These are phyloP conservation scores for Obba rivulosa DNA, from an alignment of 768 basidiomycete species.

Conservation along the genomic window DNA sequence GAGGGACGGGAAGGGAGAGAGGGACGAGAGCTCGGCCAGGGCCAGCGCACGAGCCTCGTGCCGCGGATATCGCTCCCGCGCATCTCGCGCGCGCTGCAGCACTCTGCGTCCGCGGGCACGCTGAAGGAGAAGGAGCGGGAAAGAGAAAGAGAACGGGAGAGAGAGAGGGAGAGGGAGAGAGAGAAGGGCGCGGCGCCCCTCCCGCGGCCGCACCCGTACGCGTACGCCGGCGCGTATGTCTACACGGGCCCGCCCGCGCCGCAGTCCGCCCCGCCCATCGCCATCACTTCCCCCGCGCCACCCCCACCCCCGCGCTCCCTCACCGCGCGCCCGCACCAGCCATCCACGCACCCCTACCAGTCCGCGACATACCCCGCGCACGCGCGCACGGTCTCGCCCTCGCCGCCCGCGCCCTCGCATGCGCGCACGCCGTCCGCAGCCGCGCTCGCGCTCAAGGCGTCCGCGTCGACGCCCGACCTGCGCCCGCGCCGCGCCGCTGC, in stretches of 20 bases:
- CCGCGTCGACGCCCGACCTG: conserved; percentile 65
- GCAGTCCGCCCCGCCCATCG: conserved; percentile 3
- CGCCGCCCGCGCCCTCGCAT: background rate
- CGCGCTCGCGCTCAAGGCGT: conserved; percentile 40
- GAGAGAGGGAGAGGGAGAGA: too few species aligned
- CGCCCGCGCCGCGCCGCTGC: conserved; percentile 16
- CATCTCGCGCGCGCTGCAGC: conserved; percentile 10
- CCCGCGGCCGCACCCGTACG: conserved; percentile 45
- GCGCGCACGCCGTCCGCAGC: background rate
- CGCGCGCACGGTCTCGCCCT: conserved; percentile 1
- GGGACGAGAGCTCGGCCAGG: conserved; percentile 7
- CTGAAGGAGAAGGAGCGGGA: conserved; percentile 6
- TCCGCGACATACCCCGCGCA: too few species aligned
- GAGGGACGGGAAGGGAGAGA: conserved; percentile 1
- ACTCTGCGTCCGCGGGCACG: conserved; percentile 14
- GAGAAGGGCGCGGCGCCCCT: conserved; percentile 3
- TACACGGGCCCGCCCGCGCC: conserved; percentile 19
- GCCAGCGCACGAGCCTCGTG: background rate
- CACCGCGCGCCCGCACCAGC: conserved; percentile 15
- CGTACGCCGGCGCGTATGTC: conserved; percentile 25
- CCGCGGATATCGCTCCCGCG: background rate
- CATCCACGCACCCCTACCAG: background rate
- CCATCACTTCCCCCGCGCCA: background rate
- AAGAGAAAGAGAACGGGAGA: background rate
- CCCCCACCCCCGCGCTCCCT: conserved; percentile 15